phyloP scores from a whole-genome alignment of 306 rosid species.

The Dalbergia cochinchinensis region DNA sequence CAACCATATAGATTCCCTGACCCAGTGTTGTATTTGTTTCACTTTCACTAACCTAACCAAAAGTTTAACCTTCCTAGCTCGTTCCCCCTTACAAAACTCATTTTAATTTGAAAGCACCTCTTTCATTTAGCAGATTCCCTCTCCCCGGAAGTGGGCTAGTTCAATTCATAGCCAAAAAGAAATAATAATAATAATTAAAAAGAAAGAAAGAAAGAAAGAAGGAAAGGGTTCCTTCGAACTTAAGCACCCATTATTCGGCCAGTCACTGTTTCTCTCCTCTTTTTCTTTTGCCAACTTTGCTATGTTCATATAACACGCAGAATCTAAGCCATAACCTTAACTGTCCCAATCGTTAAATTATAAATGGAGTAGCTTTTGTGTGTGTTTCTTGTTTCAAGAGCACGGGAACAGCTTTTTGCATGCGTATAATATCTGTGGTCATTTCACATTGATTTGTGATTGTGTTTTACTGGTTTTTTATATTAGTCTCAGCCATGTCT shows the following conservation, averaged over 20 bases:
- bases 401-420: slow-evolving; percentile 55
- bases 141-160: slow-evolving; percentile 46
- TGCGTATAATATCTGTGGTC: slow-evolving; percentile 53
- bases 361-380: slow-evolving; percentile 31
- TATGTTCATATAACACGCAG: slow-evolving; percentile 36
- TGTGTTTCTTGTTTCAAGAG: slow-evolving; percentile 56
- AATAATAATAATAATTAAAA: too few relatives aligned
- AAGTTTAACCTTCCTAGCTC: slow-evolving; percentile 39
- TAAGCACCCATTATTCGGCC: slow-evolving; percentile 57
- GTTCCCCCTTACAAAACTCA: neutral
- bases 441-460: slow-evolving; percentile 53
- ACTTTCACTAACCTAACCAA: slow-evolving; percentile 68
- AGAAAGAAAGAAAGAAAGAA: neutral
- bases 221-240: slow-evolving; percentile 56
- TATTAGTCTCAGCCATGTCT: slow-evolving; percentile 27
- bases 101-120: neutral
- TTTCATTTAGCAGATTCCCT: slow-evolving; percentile 46
- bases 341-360: slow-evolving; percentile 37
- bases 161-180: neutral
- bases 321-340: slow-evolving; percentile 41
- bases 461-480: neutral
- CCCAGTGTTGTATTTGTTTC: slow-evolving; percentile 46
- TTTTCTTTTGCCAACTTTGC: slow-evolving; percentile 40
- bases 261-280: slow-evolving; percentile 42
- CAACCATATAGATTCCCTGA: slow-evolving; percentile 74